Conservation (phyloP, 2,329 filamentous ascomycete genomes). For the Colletotrichum sp. region DNA sequence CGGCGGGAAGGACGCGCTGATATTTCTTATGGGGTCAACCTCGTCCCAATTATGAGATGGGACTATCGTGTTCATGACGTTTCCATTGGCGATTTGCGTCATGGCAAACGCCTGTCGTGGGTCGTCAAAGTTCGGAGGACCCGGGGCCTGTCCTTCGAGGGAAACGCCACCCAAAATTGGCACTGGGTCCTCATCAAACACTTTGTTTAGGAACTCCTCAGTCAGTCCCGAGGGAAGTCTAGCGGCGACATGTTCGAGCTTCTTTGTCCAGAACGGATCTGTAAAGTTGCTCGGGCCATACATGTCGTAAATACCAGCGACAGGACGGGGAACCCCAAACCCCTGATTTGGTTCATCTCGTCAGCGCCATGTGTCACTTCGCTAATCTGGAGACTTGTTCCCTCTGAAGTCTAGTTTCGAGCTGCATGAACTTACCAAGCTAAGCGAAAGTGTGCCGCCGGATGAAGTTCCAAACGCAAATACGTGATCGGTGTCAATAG, state of each 20-base stretch:
- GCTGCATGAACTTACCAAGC: conserved; percentile 32
- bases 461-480: conserved; percentile 41
- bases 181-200: conserved; percentile 40
- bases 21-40: conserved; percentile 39
- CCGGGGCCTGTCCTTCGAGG: conserved; percentile 41
- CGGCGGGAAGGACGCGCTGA: conserved; percentile 35
- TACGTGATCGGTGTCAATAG: conserved; percentile 32
- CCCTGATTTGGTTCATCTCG: conserved; percentile 28
- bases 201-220: conserved; percentile 33
- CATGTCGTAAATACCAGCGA: conserved; percentile 43
- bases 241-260: conserved; percentile 32
- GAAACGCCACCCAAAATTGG: conserved; percentile 43
- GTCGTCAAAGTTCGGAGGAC: conserved; percentile 37
- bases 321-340: conserved; percentile 37
- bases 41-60: conserved; percentile 27
- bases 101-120: conserved; percentile 44
- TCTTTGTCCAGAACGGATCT: conserved; percentile 38
- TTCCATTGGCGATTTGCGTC: conserved; percentile 44
- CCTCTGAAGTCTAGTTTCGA: background rate
- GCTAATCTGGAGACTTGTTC: background rate
- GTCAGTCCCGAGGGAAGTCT: conserved; percentile 30
- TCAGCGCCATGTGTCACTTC: background rate
- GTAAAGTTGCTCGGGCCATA: conserved; percentile 46
- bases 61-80: conserved; percentile 37
- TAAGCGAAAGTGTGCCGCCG: conserved; percentile 38